A percentile compares a stretch with the other conserved stretches of the same genome.
These are phyloP conservation scores for Sphaerulina musiva DNA, from an alignment of 2,329 filamentous ascomycete genomes.

Conservation along the genomic window DNA sequence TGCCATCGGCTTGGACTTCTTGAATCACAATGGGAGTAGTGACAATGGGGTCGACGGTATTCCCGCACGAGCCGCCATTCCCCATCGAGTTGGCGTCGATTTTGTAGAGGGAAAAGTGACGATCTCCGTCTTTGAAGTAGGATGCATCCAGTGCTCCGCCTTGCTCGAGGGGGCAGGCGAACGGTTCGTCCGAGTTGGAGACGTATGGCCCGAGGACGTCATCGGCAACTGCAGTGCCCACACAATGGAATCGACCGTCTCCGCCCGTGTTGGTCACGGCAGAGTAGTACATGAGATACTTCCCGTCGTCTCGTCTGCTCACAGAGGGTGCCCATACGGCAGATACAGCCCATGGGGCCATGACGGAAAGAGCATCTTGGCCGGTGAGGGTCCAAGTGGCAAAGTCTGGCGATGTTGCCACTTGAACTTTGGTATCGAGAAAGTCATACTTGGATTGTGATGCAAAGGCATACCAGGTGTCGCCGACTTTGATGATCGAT, in stretches of 20 bases:
- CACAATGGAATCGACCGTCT: slow-evolving; percentile 23
- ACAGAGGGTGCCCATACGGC: slow-evolving; percentile 36
- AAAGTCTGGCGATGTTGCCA: slow-evolving; percentile 34
- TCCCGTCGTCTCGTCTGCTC: slow-evolving; percentile 22
- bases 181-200: slow-evolving; percentile 19
- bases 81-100: slow-evolving; percentile 28
- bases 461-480: slow-evolving; percentile 35
- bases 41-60: slow-evolving; percentile 19
- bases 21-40: slow-evolving; percentile 28
- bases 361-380: slow-evolving; percentile 29
- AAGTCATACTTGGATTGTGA: slow-evolving; percentile 26
- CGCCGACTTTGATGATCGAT: slow-evolving; percentile 29
- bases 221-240: slow-evolving; percentile 25
- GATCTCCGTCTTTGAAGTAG: slow-evolving; percentile 25
- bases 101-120: slow-evolving; percentile 28
- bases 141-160: slow-evolving; percentile 30
- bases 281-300: slow-evolving; percentile 29
- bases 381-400: slow-evolving; percentile 26
- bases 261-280: slow-evolving; percentile 24
- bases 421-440: slow-evolving; percentile 29
- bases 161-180: slow-evolving; percentile 25
- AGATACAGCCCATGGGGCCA: slow-evolving; percentile 28
- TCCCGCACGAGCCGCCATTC: slow-evolving; percentile 25
- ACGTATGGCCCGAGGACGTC: slow-evolving; percentile 25
- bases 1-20: slow-evolving; percentile 23